Conservation (phyloP, 2,329 filamentous ascomycete genomes). For the Ophiocordyceps robertsii region DNA sequence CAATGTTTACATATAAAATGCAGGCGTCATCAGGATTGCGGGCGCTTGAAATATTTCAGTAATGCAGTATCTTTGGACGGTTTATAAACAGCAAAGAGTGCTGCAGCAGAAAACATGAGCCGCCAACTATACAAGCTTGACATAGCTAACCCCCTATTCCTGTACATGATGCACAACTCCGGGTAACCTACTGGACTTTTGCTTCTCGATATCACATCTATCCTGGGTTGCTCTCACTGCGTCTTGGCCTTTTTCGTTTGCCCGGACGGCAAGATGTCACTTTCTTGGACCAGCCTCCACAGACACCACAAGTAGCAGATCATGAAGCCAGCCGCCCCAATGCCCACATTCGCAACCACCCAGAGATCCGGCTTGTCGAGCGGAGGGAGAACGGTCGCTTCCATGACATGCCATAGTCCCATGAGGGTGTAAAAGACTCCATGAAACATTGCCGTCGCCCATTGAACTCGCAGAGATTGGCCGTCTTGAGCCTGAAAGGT, state of each 20-base stretch:
- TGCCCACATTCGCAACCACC: slow-evolving; percentile 79
- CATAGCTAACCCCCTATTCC: too few relatives aligned
- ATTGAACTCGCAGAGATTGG: slow-evolving; percentile 17
- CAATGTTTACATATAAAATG: too few relatives aligned
- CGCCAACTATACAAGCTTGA: too few relatives aligned
- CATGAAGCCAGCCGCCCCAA: slow-evolving; percentile 75
- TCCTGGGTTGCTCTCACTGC: slow-evolving; percentile 9
- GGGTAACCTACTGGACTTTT: too few relatives aligned
- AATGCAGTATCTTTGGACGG: too few relatives aligned
- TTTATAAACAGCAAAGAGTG: too few relatives aligned
- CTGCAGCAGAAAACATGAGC: too few relatives aligned
- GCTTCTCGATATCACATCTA: too few relatives aligned
- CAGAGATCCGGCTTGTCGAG: slow-evolving; percentile 78
- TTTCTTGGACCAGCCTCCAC: slow-evolving; percentile 50
- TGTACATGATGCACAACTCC: too few relatives aligned
- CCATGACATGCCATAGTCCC: slow-evolving; percentile 67
- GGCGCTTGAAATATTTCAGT: too few relatives aligned
- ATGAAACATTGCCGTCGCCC: slow-evolving; percentile 58
- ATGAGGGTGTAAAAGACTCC: slow-evolving; percentile 63
- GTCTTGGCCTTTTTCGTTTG: slow-evolving; percentile 21
- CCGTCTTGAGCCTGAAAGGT: slow-evolving; percentile 48
- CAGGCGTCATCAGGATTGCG: too few relatives aligned
- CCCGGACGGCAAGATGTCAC: slow-evolving; percentile 30
- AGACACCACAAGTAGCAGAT: slow-evolving; percentile 89
- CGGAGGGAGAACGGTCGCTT: slow-evolving; percentile 56